Evolutionary conservation across 257 asterid species (phyloP), one percentile per base, ranked within the genome.

Genomic region (Linaria vulgaris): DNA sequence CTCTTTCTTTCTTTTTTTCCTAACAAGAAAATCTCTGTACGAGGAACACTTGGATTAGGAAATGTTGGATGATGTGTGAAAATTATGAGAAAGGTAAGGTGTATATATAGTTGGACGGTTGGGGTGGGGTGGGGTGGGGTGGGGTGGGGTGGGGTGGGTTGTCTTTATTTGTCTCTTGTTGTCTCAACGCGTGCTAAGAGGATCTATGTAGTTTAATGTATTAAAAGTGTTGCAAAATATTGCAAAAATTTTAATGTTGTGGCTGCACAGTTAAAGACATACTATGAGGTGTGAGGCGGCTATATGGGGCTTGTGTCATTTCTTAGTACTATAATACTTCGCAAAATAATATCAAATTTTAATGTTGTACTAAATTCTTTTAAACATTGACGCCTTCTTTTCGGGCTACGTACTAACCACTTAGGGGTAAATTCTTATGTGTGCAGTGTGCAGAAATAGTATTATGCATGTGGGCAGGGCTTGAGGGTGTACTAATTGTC

Each of bases 101-200:
- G 68, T 12, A 0, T 75, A 61, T 66, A 75, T 71, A 71, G 73
- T 31, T 10, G 48, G 16, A 57, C 15, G 14, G 34, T 27, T 27
- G 16, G 5, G 62, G 54, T 21, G 51, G 39, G 64, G 17, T 2
- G 30, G 12, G 9, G 0, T 59, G 39, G 64, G 17, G n/a, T 20
- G 12, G 9, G 0, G 41, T 39, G 61, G 24, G 38, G 12, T 25
- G 21, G 48, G 38, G 17, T 15, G 17, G 31, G 22, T 25, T 21
- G 60, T 13, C 12, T 23, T 37, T 9, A 60, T 57, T 66, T 70
- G 80, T 75, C 76, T 74, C 23, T 68, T 64, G 48, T 68, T 72
- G 83, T 80, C 82, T 79, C 70, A 66, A 82, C 68, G 91, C 84
- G 82, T 79, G 87, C 84, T 30, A 53, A 52, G 70, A 34, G 56